A percentile compares a stretch with the other conserved stretches of the same genome.
phyloP scores from a whole-genome alignment of 2,329 filamentous ascomycete species.

The Sarocladiaceae sp. region DNA sequence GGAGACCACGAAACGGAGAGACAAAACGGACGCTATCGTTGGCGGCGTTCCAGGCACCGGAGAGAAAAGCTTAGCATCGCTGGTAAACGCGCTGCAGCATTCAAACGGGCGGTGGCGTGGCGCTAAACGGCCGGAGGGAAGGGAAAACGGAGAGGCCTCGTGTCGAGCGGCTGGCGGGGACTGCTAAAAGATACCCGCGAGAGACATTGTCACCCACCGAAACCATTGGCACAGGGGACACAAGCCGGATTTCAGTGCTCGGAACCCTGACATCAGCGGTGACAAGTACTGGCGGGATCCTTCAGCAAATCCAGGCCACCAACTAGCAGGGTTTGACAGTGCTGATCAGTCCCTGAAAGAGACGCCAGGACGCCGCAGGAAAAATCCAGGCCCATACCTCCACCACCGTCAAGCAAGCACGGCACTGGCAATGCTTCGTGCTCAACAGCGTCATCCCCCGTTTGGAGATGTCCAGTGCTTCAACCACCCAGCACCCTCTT shows the following conservation, averaged over 20 bases:
- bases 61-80: constrained; percentile 1
- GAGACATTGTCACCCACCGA: too few relatives aligned
- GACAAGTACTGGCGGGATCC: too few relatives aligned
- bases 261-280: too few relatives aligned
- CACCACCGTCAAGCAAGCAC: too few relatives aligned
- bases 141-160: constrained; percentile 3
- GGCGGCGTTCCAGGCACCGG: neutral
- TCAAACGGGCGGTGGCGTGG: constrained; percentile 2
- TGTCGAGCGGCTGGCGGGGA: neutral
- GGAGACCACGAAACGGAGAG: neutral
- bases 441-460: constrained; percentile 4
- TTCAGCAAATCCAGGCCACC: neutral
- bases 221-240: neutral
- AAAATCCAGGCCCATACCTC: too few relatives aligned
- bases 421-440: neutral
- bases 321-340: neutral
- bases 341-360: constrained; percentile 8
- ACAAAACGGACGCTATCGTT: neutral
- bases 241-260: neutral
- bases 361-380: too few relatives aligned
- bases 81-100: neutral
- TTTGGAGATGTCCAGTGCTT: constrained; percentile 6
- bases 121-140: neutral
- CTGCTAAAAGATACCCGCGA: constrained; percentile 6
- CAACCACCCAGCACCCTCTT: neutral